Percentiles rank a stretch among this genome's conserved stretches.
phyloP scores from a whole-genome alignment of 371 early-diverging fungal genomes.

The Basidiobolus meristosporus region DNA sequence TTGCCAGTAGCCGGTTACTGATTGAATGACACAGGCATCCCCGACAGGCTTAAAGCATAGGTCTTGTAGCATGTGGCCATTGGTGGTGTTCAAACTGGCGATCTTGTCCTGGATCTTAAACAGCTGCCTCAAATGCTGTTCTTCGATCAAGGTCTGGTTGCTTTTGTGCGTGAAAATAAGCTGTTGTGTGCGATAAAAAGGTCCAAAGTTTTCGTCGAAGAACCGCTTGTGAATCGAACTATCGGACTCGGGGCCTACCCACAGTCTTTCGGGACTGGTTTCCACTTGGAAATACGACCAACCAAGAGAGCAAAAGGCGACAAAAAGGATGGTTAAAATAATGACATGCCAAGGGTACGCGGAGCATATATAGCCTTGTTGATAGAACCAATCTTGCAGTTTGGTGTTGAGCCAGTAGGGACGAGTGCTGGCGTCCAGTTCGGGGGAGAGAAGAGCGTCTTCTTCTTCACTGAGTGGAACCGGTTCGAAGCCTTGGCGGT shows the following conservation, averaged over 20 bases:
- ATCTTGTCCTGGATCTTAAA: constrained; percentile 33
- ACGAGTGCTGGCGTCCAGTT: constrained; percentile 32
- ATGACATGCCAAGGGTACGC: constrained; percentile 34
- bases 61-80: constrained; percentile 24
- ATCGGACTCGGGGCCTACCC: constrained; percentile 48
- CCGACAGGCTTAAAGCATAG: constrained; percentile 51
- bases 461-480: constrained; percentile 18
- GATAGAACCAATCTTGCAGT: constrained; percentile 46
- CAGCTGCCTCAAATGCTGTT: constrained; percentile 18
- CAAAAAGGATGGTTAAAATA: constrained; percentile 15
- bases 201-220: constrained; percentile 48
- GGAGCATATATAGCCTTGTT: constrained; percentile 39
- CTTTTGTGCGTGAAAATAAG: constrained; percentile 27
- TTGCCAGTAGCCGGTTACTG: constrained; percentile 55
- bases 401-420: constrained; percentile 39
- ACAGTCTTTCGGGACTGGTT: constrained; percentile 40
- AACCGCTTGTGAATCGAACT: constrained; percentile 34
- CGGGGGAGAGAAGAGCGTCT: constrained; percentile 17
- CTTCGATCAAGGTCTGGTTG: constrained; percentile 17
- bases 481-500: constrained; percentile 23
- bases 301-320: constrained; percentile 25
- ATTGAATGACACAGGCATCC: constrained; percentile 44
- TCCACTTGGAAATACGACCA: constrained; percentile 35
- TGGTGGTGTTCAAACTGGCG: constrained; percentile 5
- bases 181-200: constrained; percentile 55